Conservation (phyloP, 192 early-diverging fungal genomes). For the Backusella mclennaniae region DNA sequence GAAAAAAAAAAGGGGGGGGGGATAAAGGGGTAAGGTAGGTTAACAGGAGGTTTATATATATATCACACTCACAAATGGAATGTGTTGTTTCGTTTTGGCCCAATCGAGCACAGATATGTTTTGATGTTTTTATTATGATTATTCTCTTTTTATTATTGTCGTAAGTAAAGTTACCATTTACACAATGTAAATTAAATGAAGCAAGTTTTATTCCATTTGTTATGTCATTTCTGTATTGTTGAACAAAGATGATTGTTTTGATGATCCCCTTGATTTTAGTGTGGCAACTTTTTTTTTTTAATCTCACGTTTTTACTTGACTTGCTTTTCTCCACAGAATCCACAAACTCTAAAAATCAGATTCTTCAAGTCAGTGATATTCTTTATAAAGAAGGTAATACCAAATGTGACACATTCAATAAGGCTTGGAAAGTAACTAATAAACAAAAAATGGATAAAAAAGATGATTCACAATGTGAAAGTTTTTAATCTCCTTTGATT, state of each 20-base stretch:
- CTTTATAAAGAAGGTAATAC: neutral
- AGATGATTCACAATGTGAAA: neutral
- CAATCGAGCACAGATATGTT: neutral
- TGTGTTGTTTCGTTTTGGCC: slow-evolving; percentile 3
- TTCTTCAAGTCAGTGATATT: too few species aligned
- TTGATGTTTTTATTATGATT: neutral
- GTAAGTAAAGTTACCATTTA: neutral
- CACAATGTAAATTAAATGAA: neutral
- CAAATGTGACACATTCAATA: neutral
- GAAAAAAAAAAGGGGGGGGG: neutral
- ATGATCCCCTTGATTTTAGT: too few species aligned
- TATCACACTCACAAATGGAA: slow-evolving; percentile 5
- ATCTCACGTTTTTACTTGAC: too few species aligned
- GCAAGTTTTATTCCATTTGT: too few species aligned
- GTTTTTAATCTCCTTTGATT: neutral
- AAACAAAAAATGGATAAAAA: neutral
- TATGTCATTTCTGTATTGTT: too few species aligned
- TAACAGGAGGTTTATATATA: neutral
- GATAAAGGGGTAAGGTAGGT: neutral
- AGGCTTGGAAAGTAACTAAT: neutral
- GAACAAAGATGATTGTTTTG: too few species aligned
- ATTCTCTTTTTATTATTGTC: neutral
- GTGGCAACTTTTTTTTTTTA: too few species aligned
- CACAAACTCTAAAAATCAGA: too few species aligned
- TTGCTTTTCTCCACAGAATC: too few species aligned